A percentile compares a stretch with the other conserved stretches of the same genome.
Evolutionary conservation across 2,329 filamentous ascomycete genomes (phyloP).

Genomic region (Acrocalymma vagum): DNA sequence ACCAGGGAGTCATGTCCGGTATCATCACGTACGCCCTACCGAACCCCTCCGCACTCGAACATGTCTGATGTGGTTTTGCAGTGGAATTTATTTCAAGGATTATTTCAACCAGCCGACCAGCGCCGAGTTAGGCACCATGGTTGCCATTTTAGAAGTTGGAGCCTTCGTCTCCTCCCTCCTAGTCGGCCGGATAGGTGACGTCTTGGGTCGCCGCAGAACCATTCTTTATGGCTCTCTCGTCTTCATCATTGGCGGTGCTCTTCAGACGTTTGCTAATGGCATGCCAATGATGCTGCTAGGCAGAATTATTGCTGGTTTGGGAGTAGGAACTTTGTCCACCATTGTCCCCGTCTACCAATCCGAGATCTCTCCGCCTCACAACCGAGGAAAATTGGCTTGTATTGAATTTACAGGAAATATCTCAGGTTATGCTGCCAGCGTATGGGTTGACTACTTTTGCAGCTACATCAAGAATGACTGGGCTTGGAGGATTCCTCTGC

Average conservation of each 20-base stretch:
- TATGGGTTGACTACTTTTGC: slow-evolving; percentile 99
- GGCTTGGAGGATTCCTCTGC: slow-evolving; percentile 88
- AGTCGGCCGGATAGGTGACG: slow-evolving; percentile 88
- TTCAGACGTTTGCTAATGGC: slow-evolving; percentile 82
- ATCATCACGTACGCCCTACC: slow-evolving; percentile 69
- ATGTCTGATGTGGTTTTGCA: slow-evolving; percentile 53
- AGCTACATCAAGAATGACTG: slow-evolving; percentile 85
- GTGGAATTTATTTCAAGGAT: slow-evolving; percentile 85
- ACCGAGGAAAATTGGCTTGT: slow-evolving; percentile 92
- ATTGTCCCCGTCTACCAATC: slow-evolving; percentile 64
- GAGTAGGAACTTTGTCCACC: slow-evolving; percentile 59
- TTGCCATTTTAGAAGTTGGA: slow-evolving; percentile 93
- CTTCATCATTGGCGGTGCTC: slow-evolving; percentile 82
- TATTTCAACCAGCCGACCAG: slow-evolving; percentile 91
- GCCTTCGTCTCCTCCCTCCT: slow-evolving; percentile 88
- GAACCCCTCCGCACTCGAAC: slow-evolving; percentile 25
- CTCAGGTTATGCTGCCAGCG: slow-evolving; percentile 91
- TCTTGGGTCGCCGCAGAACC: slow-evolving; percentile 87
- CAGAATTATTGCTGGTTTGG: slow-evolving; percentile 60
- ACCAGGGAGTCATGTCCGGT: slow-evolving; percentile 88
- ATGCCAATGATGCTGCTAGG: slow-evolving; percentile 84
- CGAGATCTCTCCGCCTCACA: slow-evolving; percentile 85
- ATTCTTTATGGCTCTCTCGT: slow-evolving; percentile 94
- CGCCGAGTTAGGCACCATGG: slow-evolving; percentile 94
- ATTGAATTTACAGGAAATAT: slow-evolving; percentile 99